Conservation (phyloP, 768 basidiomycete genomes). For the Serpula lacrymans region DNA sequence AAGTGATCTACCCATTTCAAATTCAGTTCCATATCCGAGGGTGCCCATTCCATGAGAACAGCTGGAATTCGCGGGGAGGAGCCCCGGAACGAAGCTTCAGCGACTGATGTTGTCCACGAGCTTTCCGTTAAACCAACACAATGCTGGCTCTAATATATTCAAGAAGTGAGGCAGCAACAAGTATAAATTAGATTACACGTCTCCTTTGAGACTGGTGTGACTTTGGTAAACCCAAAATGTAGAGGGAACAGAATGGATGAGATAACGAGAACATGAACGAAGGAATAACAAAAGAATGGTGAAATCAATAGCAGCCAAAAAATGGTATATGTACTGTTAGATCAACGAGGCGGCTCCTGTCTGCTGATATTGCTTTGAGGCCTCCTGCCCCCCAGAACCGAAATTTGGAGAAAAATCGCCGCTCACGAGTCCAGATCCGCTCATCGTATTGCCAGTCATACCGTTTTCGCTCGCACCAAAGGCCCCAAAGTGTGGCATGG, state of each 20-base stretch:
- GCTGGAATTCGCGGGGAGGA: no score
- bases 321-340: constrained; percentile 24
- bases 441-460: constrained; percentile 8
- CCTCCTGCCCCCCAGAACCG: constrained; percentile 13
- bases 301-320: constrained; percentile 11
- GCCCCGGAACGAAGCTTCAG: no score
- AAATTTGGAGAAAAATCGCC: constrained; percentile 22
- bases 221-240: no score
- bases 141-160: no score
- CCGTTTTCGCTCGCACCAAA: constrained; percentile 10
- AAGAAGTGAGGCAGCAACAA: no score
- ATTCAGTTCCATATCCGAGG: no score
- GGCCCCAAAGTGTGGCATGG: constrained; percentile 22
- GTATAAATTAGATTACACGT: no score
- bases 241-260: constrained; percentile 9
- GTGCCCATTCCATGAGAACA: no score
- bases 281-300: constrained; percentile 13
- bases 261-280: constrained; percentile 13
- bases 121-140: no score
- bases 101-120: no score
- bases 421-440: constrained; percentile 15
- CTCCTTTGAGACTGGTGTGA: no score
- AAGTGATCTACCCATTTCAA: no score
- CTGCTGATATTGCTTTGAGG: constrained; percentile 33
- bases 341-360: constrained; percentile 48